Conservation (phyloP, 306 rosid genomes). For the Senna tora region DNA sequence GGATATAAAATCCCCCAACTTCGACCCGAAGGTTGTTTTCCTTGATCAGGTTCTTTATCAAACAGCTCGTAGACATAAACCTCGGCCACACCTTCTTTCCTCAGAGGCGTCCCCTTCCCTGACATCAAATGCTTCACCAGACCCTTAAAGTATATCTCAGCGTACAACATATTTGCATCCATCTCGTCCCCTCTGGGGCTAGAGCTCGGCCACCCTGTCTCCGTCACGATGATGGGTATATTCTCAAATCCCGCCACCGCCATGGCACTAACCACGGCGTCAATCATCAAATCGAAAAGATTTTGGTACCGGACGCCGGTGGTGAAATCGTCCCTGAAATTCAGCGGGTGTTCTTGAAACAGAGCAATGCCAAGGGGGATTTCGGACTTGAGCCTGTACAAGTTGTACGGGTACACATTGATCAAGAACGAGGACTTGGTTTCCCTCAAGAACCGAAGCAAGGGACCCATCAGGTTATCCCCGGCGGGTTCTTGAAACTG, state of each 20-base stretch:
- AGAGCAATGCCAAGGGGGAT: conserved; percentile 76
- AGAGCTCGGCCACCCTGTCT: conserved; percentile 89
- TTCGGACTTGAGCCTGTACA: conserved; percentile 60
- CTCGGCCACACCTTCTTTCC: conserved; percentile 64
- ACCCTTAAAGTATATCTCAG: conserved; percentile 71
- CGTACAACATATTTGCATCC: conserved; percentile 71
- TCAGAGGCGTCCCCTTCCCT: conserved; percentile 71
- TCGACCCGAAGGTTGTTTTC: conserved; percentile 29
- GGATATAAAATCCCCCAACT: conserved; percentile 79
- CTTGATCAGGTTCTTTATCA: conserved; percentile 49
- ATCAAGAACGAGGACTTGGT: conserved; percentile 87
- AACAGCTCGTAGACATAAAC: conserved; percentile 72
- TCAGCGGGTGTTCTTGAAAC: conserved; percentile 70
- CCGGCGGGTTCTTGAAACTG: conserved; percentile 53
- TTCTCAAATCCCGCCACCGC: conserved; percentile 63
- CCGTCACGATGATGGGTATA: conserved; percentile 69
- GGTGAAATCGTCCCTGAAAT: conserved; percentile 72
- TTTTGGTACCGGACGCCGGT: conserved; percentile 83
- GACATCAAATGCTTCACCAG: conserved; percentile 65
- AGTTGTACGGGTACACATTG: conserved; percentile 79
- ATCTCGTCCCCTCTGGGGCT: conserved; percentile 48
- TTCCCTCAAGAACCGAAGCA: conserved; percentile 73
- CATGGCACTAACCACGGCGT: conserved; percentile 71
- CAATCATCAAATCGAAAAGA: conserved; percentile 84
- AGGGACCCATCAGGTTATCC: conserved; percentile 45